Evolutionary conservation across 768 basidiomycete species (phyloP).

Genomic region (Collybia sordida): DNA sequence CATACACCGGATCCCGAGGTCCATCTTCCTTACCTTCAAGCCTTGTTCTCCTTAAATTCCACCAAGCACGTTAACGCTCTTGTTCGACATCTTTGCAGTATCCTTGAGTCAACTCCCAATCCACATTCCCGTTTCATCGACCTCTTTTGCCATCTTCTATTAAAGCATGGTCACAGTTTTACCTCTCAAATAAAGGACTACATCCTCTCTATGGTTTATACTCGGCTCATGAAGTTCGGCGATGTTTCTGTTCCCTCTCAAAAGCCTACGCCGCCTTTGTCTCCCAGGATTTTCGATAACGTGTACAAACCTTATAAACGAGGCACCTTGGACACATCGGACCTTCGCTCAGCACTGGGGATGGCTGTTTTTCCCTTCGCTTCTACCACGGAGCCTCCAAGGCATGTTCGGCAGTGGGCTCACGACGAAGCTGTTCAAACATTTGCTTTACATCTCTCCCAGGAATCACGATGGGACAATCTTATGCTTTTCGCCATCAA

Average conservation of each 20-base stretch:
- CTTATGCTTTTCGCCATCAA: slow-evolving; percentile 37
- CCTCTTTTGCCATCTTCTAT: slow-evolving; percentile 41
- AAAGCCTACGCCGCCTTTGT: neutral
- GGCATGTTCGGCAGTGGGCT: slow-evolving; percentile 24
- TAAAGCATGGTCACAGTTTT: slow-evolving; percentile 24
- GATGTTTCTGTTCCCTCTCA: neutral
- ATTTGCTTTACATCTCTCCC: slow-evolving; percentile 28
- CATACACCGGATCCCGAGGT: slow-evolving; percentile 37
- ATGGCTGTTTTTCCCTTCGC: slow-evolving; percentile 24
- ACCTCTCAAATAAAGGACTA: slow-evolving; percentile 24
- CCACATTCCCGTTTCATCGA: slow-evolving; percentile 34
- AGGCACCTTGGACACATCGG: slow-evolving; percentile 5
- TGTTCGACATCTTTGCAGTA: slow-evolving; percentile 34
- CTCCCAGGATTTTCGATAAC: neutral
- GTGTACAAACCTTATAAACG: neutral
- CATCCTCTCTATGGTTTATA: slow-evolving; percentile 34
- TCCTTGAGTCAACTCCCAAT: slow-evolving; percentile 29
- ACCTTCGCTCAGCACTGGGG: slow-evolving; percentile 20
- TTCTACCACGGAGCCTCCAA: neutral
- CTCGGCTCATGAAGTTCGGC: slow-evolving; percentile 25
- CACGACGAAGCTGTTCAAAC: slow-evolving; percentile 17
- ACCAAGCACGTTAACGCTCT: slow-evolving; percentile 25
- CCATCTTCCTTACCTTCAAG: slow-evolving; percentile 46
- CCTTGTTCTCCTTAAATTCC: slow-evolving; percentile 31
- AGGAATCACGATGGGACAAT: slow-evolving; percentile 41